phyloP scores from a whole-genome alignment of 2,329 filamentous ascomycete species.

The Pseudopithomyces maydicus region DNA sequence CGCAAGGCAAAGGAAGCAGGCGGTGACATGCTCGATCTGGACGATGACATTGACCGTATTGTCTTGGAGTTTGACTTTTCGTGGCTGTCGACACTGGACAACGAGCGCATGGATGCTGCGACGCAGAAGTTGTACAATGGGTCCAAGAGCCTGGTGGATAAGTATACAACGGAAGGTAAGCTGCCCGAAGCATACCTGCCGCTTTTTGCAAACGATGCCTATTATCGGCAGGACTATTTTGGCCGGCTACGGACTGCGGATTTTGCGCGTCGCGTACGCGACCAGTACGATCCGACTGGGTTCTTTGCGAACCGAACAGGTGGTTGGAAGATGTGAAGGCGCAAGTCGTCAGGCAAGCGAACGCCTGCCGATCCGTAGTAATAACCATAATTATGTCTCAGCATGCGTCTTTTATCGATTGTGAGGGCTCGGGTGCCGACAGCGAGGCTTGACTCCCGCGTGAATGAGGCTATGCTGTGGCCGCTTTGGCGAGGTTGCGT shows the following conservation, averaged over 20 bases:
- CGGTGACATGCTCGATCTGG: conserved; percentile 45
- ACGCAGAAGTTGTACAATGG: conserved; percentile 45
- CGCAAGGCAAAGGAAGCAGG: conserved; percentile 24
- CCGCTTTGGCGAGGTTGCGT: conserved; percentile 11
- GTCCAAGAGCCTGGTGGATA: conserved; percentile 39
- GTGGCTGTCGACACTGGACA: conserved; percentile 39
- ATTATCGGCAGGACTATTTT: conserved; percentile 52
- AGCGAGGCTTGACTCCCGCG: conserved; percentile 13
- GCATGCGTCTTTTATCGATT: conserved; percentile 21
- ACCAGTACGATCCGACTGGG: conserved; percentile 46
- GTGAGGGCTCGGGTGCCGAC: conserved; percentile 17
- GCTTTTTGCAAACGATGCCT: conserved; percentile 54
- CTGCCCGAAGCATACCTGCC: conserved; percentile 50
- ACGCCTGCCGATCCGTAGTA: conserved; percentile 6
- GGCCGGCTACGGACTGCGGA: conserved; percentile 41
- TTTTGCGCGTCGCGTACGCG: conserved; percentile 39
- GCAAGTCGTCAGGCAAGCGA: conserved; percentile 8
- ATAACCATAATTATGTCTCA: conserved; percentile 9
- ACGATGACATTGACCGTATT: conserved; percentile 48
- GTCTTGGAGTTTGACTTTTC: conserved; percentile 51
- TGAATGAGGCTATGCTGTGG: conserved; percentile 19
- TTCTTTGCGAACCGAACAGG: conserved; percentile 50
- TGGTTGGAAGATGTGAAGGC: conserved; percentile 42
- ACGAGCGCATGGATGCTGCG: conserved; percentile 45
- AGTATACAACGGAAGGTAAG: conserved; percentile 39